These are phyloP conservation scores for Lactarius sp. DNA, from an alignment of 768 basidiomycete genomes.

Conservation along the genomic window DNA sequence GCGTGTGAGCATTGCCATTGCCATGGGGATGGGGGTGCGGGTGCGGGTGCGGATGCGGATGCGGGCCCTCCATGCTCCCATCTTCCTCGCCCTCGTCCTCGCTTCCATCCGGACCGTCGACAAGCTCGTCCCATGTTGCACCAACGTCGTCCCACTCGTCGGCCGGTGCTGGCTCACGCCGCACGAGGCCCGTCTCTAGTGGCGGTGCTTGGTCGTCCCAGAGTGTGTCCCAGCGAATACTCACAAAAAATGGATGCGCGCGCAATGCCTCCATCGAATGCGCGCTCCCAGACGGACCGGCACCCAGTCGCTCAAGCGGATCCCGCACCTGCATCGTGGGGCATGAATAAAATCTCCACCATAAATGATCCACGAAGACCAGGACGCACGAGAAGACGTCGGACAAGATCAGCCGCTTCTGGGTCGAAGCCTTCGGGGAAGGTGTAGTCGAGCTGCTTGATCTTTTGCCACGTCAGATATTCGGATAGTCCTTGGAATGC, in stretches of 20 bases:
- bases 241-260: constrained; percentile 55
- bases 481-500: constrained; percentile 90
- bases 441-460: constrained; percentile 80
- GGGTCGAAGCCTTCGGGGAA: constrained; percentile 85
- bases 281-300: constrained; percentile 38
- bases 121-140: constrained; percentile 45
- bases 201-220: constrained; percentile 62
- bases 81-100: constrained; percentile 24
- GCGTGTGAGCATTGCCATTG: neutral
- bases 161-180: constrained; percentile 37
- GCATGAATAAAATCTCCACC: neutral
- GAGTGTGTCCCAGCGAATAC: constrained; percentile 55
- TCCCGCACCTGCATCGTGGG: constrained; percentile 31
- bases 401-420: constrained; percentile 75
- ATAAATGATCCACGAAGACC: neutral
- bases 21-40: no score
- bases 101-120: constrained; percentile 27
- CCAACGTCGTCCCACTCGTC: constrained; percentile 50
- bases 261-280: constrained; percentile 47
- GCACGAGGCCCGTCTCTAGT: constrained; percentile 54
- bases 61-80: constrained; percentile 7
- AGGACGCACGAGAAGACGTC: constrained; percentile 61
- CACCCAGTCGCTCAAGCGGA: constrained; percentile 56
- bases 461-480: constrained; percentile 93
- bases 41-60: neutral